These are phyloP conservation scores for Colletotrichum liaoningense DNA, from an alignment of 2,329 filamentous ascomycete genomes.

Conservation along the genomic window DNA sequence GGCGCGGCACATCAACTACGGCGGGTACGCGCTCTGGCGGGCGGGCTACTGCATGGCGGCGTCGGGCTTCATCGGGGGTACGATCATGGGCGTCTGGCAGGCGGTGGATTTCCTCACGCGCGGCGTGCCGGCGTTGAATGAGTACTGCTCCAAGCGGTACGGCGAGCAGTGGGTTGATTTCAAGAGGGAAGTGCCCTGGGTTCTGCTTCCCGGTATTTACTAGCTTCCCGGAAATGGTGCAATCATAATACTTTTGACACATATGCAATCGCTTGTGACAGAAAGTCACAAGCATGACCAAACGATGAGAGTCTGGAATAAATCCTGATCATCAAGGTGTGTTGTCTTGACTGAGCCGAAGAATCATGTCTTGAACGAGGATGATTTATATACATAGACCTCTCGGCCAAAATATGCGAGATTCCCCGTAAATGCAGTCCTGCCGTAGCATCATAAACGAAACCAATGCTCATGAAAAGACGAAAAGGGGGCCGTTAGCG, in stretches of 20 bases:
- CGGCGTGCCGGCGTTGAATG: slow-evolving; percentile 47
- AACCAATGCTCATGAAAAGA: slow-evolving; percentile 3
- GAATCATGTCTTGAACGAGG: neutral
- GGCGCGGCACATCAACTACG: slow-evolving; percentile 55
- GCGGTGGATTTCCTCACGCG: slow-evolving; percentile 45
- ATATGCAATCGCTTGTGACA: neutral
- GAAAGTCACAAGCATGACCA: too few relatives aligned
- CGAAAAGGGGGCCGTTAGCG: neutral
- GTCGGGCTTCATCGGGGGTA: slow-evolving; percentile 48
- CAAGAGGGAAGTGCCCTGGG: slow-evolving; percentile 50
- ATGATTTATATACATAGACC: neutral
- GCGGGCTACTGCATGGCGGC: slow-evolving; percentile 47
- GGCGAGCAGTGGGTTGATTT: slow-evolving; percentile 52
- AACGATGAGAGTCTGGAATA: neutral
- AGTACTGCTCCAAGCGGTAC: slow-evolving; percentile 51
- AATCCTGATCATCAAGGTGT: neutral
- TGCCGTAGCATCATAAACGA: neutral
- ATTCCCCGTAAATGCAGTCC: slow-evolving; percentile 16
- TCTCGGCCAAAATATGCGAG: slow-evolving; percentile 19
- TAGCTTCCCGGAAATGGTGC: slow-evolving; percentile 28
- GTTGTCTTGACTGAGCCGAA: neutral
- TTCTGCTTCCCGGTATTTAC: slow-evolving; percentile 51
- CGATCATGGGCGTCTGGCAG: slow-evolving; percentile 43
- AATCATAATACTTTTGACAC: neutral
- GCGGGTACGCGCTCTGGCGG: slow-evolving; percentile 50